Conservation (phyloP, 768 basidiomycete genomes). For the Mycena leptocephala region DNA sequence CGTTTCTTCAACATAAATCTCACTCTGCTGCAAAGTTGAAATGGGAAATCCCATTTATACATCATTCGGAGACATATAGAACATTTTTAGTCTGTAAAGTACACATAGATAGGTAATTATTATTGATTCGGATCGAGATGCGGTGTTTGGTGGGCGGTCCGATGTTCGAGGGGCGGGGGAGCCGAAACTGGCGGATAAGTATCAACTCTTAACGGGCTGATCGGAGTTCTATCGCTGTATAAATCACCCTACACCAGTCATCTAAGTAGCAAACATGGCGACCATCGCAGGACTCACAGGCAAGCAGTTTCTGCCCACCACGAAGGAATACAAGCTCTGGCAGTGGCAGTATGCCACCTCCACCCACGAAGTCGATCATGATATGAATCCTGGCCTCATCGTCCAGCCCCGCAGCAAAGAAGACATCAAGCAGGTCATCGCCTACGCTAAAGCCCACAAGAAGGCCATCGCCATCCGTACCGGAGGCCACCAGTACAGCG, state of each 20-base stretch:
- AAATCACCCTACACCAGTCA: neutral
- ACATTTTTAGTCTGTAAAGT: no score
- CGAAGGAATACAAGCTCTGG: neutral
- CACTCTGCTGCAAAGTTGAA: conserved; percentile 1
- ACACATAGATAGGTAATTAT: no score
- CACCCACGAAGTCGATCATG: conserved; percentile 2
- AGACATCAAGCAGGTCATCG: conserved; percentile 17
- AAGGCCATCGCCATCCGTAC: conserved; percentile 24
- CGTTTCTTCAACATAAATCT: conserved; percentile 6
- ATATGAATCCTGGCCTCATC: conserved; percentile 24
- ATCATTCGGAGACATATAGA: neutral
- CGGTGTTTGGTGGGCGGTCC: neutral
- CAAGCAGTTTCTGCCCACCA: conserved; percentile 19
- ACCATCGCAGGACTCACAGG: no score
- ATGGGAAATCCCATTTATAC: neutral
- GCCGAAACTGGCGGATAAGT: neutral
- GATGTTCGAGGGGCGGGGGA: neutral
- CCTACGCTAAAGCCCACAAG: conserved; percentile 10
- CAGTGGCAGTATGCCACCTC: conserved; percentile 22
- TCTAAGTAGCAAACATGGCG: conserved; percentile 2
- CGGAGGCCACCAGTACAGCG: conserved; percentile 32
- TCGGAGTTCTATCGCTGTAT: neutral
- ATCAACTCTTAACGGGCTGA: neutral
- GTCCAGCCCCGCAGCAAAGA: conserved; percentile 14
- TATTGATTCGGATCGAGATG: no score